Evolutionary conservation across 2,329 filamentous ascomycete genomes (phyloP), one percentile per base, ranked within the genome.

Genomic region (Colletotrichum tropicicola): DNA sequence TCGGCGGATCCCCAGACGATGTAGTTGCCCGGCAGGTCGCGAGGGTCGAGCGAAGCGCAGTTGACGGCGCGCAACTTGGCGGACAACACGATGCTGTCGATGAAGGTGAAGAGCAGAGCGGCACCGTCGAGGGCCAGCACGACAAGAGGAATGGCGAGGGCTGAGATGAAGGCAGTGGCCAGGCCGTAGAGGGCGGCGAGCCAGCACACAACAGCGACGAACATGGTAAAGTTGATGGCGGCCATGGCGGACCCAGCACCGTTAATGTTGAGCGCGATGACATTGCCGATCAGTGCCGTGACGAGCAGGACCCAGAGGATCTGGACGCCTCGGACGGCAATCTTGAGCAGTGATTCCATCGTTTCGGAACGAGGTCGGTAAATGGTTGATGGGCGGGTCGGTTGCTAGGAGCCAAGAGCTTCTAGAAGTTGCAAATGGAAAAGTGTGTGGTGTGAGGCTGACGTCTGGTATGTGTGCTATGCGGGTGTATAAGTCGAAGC

Each of bases 41-140:
- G 9, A 13, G 25, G n/a, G 43, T 75, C 49, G 55, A 82, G 74
- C 41, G 68, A 19, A 70, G 82, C 81, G 79, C 92, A 95, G 83
- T 91, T 89, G 74, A 89, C 87, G 6, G 85, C 87, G n/a, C 80
- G 78, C 8, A 94, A 84, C 76, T 90, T 89, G 23, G 91, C 89
- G 5, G 92, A 86, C 43, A 92, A 83, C 9, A 92, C 91, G 65
- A 94, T 83, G 67, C 86, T 91, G 59, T 81, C 86, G 75, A 92
- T 89, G 72, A 94, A 88, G 69, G 87, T 90, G 81, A 94, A 91
- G 58, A 94, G 75, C 3, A 85, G 82, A 56, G 88, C 87, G 30
- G 88, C 71, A 12, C 73, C 80, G 76, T 93, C 91, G 51, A 91
- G 76, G 13, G 77, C 80, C 32, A 90, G 74, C 60, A 87, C 77